Conservation (phyloP, 2,329 filamentous ascomycete species). For the Penicillium sp. region DNA sequence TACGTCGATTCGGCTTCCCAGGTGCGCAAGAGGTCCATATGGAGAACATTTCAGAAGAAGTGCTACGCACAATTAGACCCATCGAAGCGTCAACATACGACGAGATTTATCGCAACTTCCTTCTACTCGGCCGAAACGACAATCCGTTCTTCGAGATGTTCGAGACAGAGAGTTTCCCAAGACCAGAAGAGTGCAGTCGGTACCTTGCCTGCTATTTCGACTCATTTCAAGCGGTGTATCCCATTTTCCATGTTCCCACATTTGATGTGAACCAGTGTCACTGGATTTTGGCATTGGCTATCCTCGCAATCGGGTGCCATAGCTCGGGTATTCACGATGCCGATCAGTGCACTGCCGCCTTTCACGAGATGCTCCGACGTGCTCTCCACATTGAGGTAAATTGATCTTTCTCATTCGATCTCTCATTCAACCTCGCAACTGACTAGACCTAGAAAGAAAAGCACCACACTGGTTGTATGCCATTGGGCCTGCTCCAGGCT, state of each 20-base stretch:
- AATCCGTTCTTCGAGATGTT: constrained; percentile 36
- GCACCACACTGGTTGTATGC: constrained; percentile 8
- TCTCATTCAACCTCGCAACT: constrained; percentile 5
- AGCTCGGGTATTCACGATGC: constrained; percentile 30
- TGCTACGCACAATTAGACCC: constrained; percentile 7
- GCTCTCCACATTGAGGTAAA: constrained; percentile 40
- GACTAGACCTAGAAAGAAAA: constrained; percentile 31
- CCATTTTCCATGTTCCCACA: constrained; percentile 42
- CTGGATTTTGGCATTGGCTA: constrained; percentile 45
- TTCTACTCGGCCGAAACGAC: constrained; percentile 34
- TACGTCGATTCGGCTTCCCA: constrained; percentile 29
- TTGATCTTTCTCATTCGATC: neutral
- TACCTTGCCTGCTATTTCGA: constrained; percentile 43
- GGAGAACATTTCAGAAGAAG: constrained; percentile 22
- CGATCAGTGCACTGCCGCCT: constrained; percentile 35
- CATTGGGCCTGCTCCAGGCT: constrained; percentile 35
- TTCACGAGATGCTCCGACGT: constrained; percentile 47
- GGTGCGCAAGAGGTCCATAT: constrained; percentile 18
- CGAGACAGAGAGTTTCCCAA: constrained; percentile 35
- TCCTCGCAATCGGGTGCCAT: constrained; percentile 46
- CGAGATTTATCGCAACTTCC: constrained; percentile 33
- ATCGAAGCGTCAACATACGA: constrained; percentile 33
- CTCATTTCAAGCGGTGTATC: constrained; percentile 44
- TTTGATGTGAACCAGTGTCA: constrained; percentile 41
- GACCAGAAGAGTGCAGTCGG: constrained; percentile 25